Evolutionary conservation across 768 basidiomycete genomes (phyloP).

Genomic region (Boletellus ananas): DNA sequence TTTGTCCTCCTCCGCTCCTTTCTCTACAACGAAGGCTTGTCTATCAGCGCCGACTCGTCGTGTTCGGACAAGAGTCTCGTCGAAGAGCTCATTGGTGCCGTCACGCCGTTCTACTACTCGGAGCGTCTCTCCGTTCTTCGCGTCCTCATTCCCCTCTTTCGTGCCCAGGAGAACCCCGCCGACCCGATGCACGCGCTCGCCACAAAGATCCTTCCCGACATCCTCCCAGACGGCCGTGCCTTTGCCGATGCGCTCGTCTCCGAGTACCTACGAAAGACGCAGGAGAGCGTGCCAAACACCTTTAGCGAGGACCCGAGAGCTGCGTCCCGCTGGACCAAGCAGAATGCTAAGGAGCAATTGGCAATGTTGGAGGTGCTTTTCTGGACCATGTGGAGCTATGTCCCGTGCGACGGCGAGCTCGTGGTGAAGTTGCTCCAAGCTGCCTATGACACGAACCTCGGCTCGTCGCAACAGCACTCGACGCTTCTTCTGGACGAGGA

Average conservation of each 20-base stretch:
- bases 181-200: constrained; percentile 57
- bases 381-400: constrained; percentile 80
- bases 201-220: constrained; percentile 47
- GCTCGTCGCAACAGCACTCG: constrained; percentile 57
- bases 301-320: constrained; percentile 50
- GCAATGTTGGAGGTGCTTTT: constrained; percentile 83
- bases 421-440: constrained; percentile 62
- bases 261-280: constrained; percentile 54
- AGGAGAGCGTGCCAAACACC: constrained; percentile 44
- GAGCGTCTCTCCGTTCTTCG: constrained; percentile 73
- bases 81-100: constrained; percentile 48
- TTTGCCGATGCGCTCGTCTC: constrained; percentile 59
- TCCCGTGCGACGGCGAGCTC: constrained; percentile 58
- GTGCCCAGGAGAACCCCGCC: constrained; percentile 56
- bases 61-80: constrained; percentile 38
- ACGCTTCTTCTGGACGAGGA: constrained; percentile 73
- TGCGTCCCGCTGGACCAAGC: constrained; percentile 68
- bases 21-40: constrained; percentile 72
- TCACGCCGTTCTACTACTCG: constrained; percentile 78
- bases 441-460: constrained; percentile 62
- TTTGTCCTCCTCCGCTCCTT: constrained; percentile 72
- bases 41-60: constrained; percentile 42
- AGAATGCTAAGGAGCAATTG: constrained; percentile 74
- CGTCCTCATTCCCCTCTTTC: constrained; percentile 69
- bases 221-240: constrained; percentile 61